phyloP scores from a whole-genome alignment of 164 flowering plant genomes.

The Houttuynia cordata region DNA sequence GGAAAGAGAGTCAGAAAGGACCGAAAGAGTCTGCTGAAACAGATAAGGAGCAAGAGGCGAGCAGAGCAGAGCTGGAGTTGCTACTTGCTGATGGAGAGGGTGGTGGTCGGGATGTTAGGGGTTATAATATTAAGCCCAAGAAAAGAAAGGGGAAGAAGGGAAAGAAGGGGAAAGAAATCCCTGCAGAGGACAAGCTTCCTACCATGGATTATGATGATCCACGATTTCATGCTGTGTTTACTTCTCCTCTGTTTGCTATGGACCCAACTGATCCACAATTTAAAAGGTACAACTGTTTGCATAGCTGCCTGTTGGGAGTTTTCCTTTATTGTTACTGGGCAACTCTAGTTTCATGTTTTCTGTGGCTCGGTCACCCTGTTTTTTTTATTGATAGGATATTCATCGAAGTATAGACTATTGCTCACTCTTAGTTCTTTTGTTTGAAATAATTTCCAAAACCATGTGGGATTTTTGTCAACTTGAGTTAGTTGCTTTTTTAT shows the following conservation, averaged over 20 bases:
- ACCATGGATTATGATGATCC: slow-evolving; percentile 45
- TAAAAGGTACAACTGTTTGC: slow-evolving; percentile 41
- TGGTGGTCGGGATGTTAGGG: slow-evolving; percentile 35
- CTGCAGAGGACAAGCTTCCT: slow-evolving; percentile 55
- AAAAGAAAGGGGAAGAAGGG: slow-evolving; percentile 42
- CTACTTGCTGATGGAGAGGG: slow-evolving; percentile 67
- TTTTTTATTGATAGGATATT: no score
- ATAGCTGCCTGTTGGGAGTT: not conserved
- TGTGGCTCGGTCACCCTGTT: no score
- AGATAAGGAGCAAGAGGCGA: slow-evolving; percentile 49
- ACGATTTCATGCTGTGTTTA: slow-evolving; percentile 53
- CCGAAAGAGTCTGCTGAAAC: slow-evolving; percentile 6
- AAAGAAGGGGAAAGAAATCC: slow-evolving; percentile 25
- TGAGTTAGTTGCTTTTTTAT: not conserved
- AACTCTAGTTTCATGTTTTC: no score
- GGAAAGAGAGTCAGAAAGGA: slow-evolving; percentile 1
- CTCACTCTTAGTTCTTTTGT: not conserved
- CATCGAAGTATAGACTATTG: no score
- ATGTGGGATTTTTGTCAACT: not conserved
- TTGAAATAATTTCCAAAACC: not conserved
- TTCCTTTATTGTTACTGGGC: no score
- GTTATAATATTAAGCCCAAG: slow-evolving; percentile 64
- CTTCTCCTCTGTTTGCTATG: slow-evolving; percentile 50
- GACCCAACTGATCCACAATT: slow-evolving; percentile 92
- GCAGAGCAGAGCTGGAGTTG: slow-evolving; percentile 78